phyloP scores from a whole-genome alignment of 768 basidiomycete genomes.

The Leccinum disarticulatum region DNA sequence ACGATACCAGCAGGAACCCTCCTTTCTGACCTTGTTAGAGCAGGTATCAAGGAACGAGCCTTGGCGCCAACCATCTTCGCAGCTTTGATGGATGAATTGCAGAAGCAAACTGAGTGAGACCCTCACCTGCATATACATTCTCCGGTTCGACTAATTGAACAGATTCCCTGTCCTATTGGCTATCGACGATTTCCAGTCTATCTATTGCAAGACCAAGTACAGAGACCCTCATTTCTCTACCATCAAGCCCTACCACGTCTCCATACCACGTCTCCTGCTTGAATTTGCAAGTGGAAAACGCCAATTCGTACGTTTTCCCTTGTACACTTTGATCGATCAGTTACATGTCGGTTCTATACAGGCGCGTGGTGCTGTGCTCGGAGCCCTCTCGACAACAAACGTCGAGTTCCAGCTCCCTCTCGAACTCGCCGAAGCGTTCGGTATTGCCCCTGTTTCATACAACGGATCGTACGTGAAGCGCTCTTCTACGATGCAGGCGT shows the following conservation, averaged over 20 bases:
- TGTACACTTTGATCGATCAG: too few relatives aligned
- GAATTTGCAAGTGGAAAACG: slow-evolving; percentile 75
- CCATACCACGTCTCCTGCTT: slow-evolving; percentile 72
- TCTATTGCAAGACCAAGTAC: slow-evolving; percentile 69
- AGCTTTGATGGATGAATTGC: slow-evolving; percentile 59
- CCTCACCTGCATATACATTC: not conserved
- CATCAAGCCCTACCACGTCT: slow-evolving; percentile 76
- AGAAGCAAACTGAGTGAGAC: slow-evolving; percentile 61
- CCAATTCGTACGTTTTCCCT: slow-evolving; percentile 54
- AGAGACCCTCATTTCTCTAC: slow-evolving; percentile 67
- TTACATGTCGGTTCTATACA: slow-evolving; percentile 29
- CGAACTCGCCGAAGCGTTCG: slow-evolving; percentile 66
- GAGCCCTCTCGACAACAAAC: slow-evolving; percentile 64
- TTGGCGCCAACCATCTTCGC: slow-evolving; percentile 57
- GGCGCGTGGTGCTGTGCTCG: slow-evolving; percentile 71
- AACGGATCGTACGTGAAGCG: slow-evolving; percentile 58
- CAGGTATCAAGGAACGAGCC: slow-evolving; percentile 54
- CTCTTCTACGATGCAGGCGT: slow-evolving; percentile 46
- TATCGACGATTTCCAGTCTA: slow-evolving; percentile 83
- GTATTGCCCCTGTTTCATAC: slow-evolving; percentile 40
- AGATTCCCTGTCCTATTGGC: slow-evolving; percentile 82
- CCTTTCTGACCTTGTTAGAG: slow-evolving; percentile 54
- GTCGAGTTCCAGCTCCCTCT: slow-evolving; percentile 56
- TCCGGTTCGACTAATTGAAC: not conserved
- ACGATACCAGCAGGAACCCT: slow-evolving; percentile 47